Conservation (phyloP, 2,329 filamentous ascomycete species). For the Alternaria sp. region DNA sequence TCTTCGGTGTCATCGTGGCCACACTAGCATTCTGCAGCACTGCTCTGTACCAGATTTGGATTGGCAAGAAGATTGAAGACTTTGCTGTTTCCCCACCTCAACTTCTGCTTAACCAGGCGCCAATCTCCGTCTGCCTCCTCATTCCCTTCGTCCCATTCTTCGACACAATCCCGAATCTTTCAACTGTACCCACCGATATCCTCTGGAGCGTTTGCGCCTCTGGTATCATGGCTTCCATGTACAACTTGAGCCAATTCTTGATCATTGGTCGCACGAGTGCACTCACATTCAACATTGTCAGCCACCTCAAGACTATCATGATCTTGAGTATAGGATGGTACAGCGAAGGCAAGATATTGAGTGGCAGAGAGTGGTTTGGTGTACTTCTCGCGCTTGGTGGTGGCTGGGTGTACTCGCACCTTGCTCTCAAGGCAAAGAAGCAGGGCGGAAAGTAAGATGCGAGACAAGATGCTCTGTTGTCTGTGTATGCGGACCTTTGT, state of each 20-base stretch:
- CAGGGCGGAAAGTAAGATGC: slow-evolving; percentile 36
- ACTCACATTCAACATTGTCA: slow-evolving; percentile 52
- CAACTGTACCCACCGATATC: slow-evolving; percentile 50
- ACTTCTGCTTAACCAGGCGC: slow-evolving; percentile 57
- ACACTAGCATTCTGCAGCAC: slow-evolving; percentile 56
- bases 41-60: slow-evolving; percentile 59
- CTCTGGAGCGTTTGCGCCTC: slow-evolving; percentile 52
- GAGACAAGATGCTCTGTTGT: neutral
- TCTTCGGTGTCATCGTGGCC: slow-evolving; percentile 54
- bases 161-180: slow-evolving; percentile 52
- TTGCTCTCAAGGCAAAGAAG: slow-evolving; percentile 49
- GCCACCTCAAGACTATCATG: slow-evolving; percentile 57
- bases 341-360: slow-evolving; percentile 54
- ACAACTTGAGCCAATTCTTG: slow-evolving; percentile 55
- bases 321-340: slow-evolving; percentile 58
- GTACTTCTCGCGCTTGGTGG: slow-evolving; percentile 56
- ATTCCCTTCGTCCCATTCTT: slow-evolving; percentile 55
- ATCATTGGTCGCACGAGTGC: slow-evolving; percentile 53
- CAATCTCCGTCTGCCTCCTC: slow-evolving; percentile 55
- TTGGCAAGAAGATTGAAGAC: slow-evolving; percentile 59
- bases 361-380: slow-evolving; percentile 51
- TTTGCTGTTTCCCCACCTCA: slow-evolving; percentile 56
- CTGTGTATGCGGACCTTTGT: neutral
- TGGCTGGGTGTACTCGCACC: slow-evolving; percentile 57
- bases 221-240: slow-evolving; percentile 54